Evolutionary conservation across 768 basidiomycete species (phyloP), one percentile per base, ranked within the genome.

Genomic region (Solioccasus polychromus): DNA sequence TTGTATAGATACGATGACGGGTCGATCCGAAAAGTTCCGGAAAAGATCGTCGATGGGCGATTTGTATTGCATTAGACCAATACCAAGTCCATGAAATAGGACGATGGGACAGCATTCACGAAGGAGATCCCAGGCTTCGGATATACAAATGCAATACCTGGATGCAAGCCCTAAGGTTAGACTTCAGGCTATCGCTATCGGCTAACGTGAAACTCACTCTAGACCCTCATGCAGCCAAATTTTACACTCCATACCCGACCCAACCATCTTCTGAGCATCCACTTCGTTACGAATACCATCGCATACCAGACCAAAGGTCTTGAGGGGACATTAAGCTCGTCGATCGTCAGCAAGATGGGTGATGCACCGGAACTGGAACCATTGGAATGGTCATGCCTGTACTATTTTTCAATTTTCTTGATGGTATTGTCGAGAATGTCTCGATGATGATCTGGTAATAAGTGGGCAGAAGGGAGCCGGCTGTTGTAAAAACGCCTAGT

Each of bases 11-110:
- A 96, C 70, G 28, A 96, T 67, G 43, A 96, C 61, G 4, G 92
- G 92, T 17, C 83, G 80, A 53, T 85, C 77, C 5, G 78, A 66
- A 40, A 85, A 73, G 4, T 68, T 59, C 29, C 69, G 67, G 32
- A 86, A 63, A 17, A 93, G 71, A 51, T 83, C 69, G 10, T 68
- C 64, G 42, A 93, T 68, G 48, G 88, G 67, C n/a, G 69, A 51
- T 32, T 76, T 68, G 60, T 93, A 89, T 56, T 88, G 86, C 17
- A 82, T 57, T 10, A 90, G 64, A 3, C 92, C 92, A 39, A 94
- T 74, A 9, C 93, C 93, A 2, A 98, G 79, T 3, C 94, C 94
- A 58, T 96, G 92, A 29, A 92, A 63, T 60, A 93, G 91, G 14
- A 96, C 75, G 29, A 94, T 66, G 0, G 93, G 93, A 32, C 79